Evolutionary conservation across 176 grass and related monocot genomes (phyloP), one percentile per base, ranked within the genome.

Genomic region (Aegilops bicornis): DNA sequence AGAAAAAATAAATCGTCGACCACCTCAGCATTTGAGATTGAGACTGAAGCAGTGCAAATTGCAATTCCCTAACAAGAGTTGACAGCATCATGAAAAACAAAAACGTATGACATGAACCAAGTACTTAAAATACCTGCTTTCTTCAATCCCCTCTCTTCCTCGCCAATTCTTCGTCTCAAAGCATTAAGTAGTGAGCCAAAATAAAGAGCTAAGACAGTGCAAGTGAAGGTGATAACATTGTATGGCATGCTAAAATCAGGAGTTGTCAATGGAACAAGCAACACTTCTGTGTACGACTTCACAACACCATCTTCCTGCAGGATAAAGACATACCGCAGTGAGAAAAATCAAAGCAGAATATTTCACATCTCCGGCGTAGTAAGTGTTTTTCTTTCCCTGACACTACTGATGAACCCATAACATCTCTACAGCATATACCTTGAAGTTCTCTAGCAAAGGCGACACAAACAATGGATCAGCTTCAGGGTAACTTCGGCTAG

Each of bases 171-270:
- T 82, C 94, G 89, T 76, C 97, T 91, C 79, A 99, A 79, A 71
- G 90, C 94, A 91, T 99, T 99, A 30, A 99, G 87, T 77, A 99
- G 86, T 67, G 97, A 99, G 9, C 97, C 97, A 62, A 99, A 99
- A 91, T 96, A 99, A 74, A 99, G 87, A 80, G 97, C 97, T 73
- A 99, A 86, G 22, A 99, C 94, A 35, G 94, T 99, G 85, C 97
- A 99, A 16, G 97, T 99, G 68, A 99, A 99, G 54, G 97, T 99
- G 83, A 99, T 99, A 85, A 99, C 94, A 94, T 99, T 99, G 80
- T 99, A 99, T 19, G 97, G 97, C 97, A 99, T 99, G 78, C 97
- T 99, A 82, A 99, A 99, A 94, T 99, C 97, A 86, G 97, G 97
- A 67, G 97, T 98, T 74, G 97, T 98, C 67, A 99, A 89, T 78